Conservation (phyloP, 305 asterid genomes). For the Fraxinus sp. region DNA sequence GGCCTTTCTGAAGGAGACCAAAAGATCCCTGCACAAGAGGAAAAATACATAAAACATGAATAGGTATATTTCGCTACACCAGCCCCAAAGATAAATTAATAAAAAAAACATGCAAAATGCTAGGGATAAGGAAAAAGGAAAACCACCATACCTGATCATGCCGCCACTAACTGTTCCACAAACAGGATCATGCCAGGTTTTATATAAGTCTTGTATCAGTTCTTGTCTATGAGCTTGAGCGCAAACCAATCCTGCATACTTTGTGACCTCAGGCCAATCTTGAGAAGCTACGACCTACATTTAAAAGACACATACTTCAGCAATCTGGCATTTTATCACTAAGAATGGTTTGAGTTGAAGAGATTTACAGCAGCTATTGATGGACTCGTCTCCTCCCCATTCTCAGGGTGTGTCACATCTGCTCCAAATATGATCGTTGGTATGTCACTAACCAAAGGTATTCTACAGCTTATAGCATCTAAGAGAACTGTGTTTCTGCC, state of each 20-base stretch:
- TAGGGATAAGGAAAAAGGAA: not conserved
- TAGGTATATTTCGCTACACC: not conserved
- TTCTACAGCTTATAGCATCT: slow-evolving; percentile 95
- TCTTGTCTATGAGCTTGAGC: slow-evolving; percentile 99
- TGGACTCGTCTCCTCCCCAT: slow-evolving; percentile 95
- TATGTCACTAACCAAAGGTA: slow-evolving; percentile 92
- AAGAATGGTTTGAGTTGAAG: not conserved
- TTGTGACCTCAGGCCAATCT: slow-evolving; percentile 99
- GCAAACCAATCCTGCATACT: slow-evolving; percentile 92
- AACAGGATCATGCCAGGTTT: slow-evolving; percentile 93
- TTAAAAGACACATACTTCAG: slow-evolving; percentile 7
- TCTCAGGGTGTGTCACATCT: slow-evolving; percentile 97
- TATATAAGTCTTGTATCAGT: slow-evolving; percentile 87
- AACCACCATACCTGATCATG: slow-evolving; percentile 75
- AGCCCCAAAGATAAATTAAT: not conserved
- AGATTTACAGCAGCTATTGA: slow-evolving; percentile 91
- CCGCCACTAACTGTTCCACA: slow-evolving; percentile 97
- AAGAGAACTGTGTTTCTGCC: slow-evolving; percentile 91
- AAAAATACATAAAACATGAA: not conserved
- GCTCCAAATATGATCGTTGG: slow-evolving; percentile 99
- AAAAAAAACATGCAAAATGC: not conserved
- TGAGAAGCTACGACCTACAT: slow-evolving; percentile 96
- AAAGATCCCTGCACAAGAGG: slow-evolving; percentile 70
- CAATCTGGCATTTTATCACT: slow-evolving; percentile 1
- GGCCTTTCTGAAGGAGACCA: slow-evolving; percentile 94